phyloP scores from a whole-genome alignment of 1,284 basidiomycete genomes.

The Pyrrhoderma lamaoense region DNA sequence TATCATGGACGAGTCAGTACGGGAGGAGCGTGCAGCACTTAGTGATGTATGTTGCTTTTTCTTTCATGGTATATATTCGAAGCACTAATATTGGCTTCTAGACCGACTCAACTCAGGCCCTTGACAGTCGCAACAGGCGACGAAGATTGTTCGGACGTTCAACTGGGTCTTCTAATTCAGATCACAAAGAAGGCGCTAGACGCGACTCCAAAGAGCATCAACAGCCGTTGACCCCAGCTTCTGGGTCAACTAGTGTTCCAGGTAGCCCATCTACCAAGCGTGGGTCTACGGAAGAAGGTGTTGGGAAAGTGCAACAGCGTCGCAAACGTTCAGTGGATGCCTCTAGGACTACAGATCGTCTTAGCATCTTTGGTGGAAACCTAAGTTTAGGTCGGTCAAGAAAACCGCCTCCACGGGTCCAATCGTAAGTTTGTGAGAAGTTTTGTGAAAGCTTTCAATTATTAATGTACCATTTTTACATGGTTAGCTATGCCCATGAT shows the following conservation, averaged over 20 bases:
- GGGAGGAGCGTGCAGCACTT: constrained; percentile 49
- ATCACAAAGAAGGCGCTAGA: constrained; percentile 30
- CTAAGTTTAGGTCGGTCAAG: constrained; percentile 59
- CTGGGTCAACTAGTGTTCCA: constrained; percentile 21
- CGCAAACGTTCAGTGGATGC: constrained; percentile 45
- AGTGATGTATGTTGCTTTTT: constrained; percentile 50
- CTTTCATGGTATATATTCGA: constrained; percentile 3
- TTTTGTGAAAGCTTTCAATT: constrained; percentile 17
- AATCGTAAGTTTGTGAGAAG: constrained; percentile 39
- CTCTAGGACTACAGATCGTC: constrained; percentile 47
- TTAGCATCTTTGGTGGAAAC: constrained; percentile 69
- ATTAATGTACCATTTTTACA: constrained; percentile 26
- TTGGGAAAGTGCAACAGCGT: constrained; percentile 28
- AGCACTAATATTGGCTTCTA: constrained; percentile 26
- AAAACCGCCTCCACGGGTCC: constrained; percentile 74
- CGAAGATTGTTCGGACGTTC: constrained; percentile 54
- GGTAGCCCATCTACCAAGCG: constrained; percentile 25
- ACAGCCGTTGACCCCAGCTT: constrained; percentile 23
- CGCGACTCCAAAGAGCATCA: constrained; percentile 30
- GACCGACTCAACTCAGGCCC: constrained; percentile 34
- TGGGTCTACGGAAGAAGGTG: constrained; percentile 22
- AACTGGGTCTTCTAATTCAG: constrained; percentile 24
- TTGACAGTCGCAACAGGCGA: constrained; percentile 28
- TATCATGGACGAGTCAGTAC: constrained; percentile 2
- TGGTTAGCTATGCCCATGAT: constrained; percentile 18